phyloP scores from a whole-genome alignment of 1,139 yeast species.

The Lipomyces yarrowii region DNA sequence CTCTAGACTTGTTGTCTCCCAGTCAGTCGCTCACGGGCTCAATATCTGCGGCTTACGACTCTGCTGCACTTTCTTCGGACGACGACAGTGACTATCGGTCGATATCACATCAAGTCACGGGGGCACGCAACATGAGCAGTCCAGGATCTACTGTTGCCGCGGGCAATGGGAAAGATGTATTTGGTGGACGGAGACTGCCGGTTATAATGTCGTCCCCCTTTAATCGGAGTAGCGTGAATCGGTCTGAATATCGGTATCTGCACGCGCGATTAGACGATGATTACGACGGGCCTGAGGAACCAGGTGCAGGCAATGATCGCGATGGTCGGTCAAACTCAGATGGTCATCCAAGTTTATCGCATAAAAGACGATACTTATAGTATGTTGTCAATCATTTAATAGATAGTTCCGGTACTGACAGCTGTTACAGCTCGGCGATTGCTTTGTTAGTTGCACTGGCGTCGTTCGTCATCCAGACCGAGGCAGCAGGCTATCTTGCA shows the following conservation, averaged over 20 bases:
- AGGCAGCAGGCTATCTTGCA: constrained; percentile 73
- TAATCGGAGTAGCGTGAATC: constrained; percentile 22
- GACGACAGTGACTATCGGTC: constrained; percentile 16
- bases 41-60: constrained; percentile 11
- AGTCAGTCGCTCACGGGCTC: constrained; percentile 29
- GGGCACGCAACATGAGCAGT: constrained; percentile 1
- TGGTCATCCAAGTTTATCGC: constrained; percentile 9
- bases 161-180: neutral
- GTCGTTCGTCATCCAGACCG: constrained; percentile 78
- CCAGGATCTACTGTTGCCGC: neutral
- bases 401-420: neutral
- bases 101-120: constrained; percentile 4
- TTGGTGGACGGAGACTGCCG: constrained; percentile 17
- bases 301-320: neutral
- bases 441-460: constrained; percentile 63
- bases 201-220: constrained; percentile 16
- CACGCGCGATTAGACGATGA: constrained; percentile 24
- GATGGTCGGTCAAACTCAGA: constrained; percentile 14
- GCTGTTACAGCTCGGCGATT: constrained; percentile 43
- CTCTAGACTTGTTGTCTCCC: constrained; percentile 29
- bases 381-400: constrained; percentile 6
- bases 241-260: constrained; percentile 29
- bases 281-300: constrained; percentile 2
- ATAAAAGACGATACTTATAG: constrained; percentile 22
- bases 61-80: constrained; percentile 19